Conservation (phyloP, 495 filamentous ascomycete genomes). For the Tetracladium setigerum region DNA sequence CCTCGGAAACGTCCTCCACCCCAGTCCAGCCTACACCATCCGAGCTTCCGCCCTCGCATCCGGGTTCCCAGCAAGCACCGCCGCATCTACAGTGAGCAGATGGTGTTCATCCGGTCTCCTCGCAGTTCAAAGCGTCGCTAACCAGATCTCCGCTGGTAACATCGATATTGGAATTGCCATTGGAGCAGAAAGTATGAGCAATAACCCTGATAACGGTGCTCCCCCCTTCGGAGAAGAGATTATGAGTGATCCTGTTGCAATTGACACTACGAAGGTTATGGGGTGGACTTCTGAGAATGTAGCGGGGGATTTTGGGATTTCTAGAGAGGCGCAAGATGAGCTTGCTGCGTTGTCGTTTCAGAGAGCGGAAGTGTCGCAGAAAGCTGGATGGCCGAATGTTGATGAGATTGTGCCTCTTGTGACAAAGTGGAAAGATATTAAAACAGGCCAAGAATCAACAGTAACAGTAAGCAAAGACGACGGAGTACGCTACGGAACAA, state of each 20-base stretch:
- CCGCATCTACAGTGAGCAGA: slow-evolving; percentile 76
- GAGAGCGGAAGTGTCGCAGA: slow-evolving; percentile 84
- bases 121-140: slow-evolving; percentile 88
- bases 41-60: slow-evolving; percentile 85
- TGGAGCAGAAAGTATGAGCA: slow-evolving; percentile 83
- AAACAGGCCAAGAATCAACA: slow-evolving; percentile 67
- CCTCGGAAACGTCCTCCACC: slow-evolving; percentile 71
- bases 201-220: slow-evolving; percentile 48
- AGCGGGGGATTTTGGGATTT: slow-evolving; percentile 80
- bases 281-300: slow-evolving; percentile 97
- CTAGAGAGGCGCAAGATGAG: slow-evolving; percentile 70
- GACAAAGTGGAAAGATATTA: slow-evolving; percentile 71
- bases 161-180: slow-evolving; percentile 86
- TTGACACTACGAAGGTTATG: slow-evolving; percentile 91
- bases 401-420: slow-evolving; percentile 91
- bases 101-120: slow-evolving; percentile 97
- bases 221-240: slow-evolving; percentile 76
- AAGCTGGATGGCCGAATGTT: slow-evolving; percentile 75
- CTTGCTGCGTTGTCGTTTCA: slow-evolving; percentile 82
- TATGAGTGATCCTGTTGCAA: slow-evolving; percentile 61
- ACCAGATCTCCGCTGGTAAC: slow-evolving; percentile 69
- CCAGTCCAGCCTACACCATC: slow-evolving; percentile 79
- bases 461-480: slow-evolving; percentile 81
- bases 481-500: slow-evolving; percentile 84
- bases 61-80: slow-evolving; percentile 86